Conservation (phyloP, 352 stramenopile genomes). For the Phytophthora pistaciae region DNA sequence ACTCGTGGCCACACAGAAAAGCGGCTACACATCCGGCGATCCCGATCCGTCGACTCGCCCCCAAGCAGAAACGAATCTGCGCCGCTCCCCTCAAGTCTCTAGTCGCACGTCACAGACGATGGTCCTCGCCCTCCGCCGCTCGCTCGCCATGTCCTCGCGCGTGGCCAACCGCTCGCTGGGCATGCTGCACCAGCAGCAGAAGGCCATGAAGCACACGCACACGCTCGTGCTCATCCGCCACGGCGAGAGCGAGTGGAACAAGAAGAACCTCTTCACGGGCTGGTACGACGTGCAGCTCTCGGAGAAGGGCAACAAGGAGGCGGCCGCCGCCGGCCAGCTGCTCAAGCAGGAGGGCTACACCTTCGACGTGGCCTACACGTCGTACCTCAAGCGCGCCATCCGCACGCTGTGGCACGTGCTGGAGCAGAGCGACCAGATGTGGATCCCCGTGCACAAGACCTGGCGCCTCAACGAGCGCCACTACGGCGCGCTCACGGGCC, state of each 20-base stretch:
- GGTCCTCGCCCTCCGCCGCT: slow-evolving; percentile 68
- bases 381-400: slow-evolving; percentile 95
- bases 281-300: slow-evolving; percentile 95
- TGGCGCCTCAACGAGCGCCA: slow-evolving; percentile 95
- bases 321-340: slow-evolving; percentile 88
- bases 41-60: slow-evolving; percentile 13
- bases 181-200: slow-evolving; percentile 67
- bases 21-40: slow-evolving; percentile 17
- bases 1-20: slow-evolving; percentile 9
- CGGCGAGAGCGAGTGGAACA: slow-evolving; percentile 96
- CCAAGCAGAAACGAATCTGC: slow-evolving; percentile 40
- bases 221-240: slow-evolving; percentile 94
- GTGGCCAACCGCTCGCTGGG: slow-evolving; percentile 33
- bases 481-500: slow-evolving; percentile 91
- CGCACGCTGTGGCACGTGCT: slow-evolving; percentile 95
- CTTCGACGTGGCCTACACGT: slow-evolving; percentile 97
- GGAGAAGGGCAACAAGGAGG: slow-evolving; percentile 92
- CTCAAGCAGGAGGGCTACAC: slow-evolving; percentile 94
- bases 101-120: slow-evolving; percentile 39
- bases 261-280: slow-evolving; percentile 95
- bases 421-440: slow-evolving; percentile 95
- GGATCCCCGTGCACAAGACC: slow-evolving; percentile 95
- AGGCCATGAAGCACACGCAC: slow-evolving; percentile 82
- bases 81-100: slow-evolving; percentile 37
- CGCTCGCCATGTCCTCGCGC: slow-evolving; percentile 51